Percentiles rank a stretch among this genome's conserved stretches.
Evolutionary conservation across 345 rosid species (phyloP).

Genomic region (Corymbia maculata): DNA sequence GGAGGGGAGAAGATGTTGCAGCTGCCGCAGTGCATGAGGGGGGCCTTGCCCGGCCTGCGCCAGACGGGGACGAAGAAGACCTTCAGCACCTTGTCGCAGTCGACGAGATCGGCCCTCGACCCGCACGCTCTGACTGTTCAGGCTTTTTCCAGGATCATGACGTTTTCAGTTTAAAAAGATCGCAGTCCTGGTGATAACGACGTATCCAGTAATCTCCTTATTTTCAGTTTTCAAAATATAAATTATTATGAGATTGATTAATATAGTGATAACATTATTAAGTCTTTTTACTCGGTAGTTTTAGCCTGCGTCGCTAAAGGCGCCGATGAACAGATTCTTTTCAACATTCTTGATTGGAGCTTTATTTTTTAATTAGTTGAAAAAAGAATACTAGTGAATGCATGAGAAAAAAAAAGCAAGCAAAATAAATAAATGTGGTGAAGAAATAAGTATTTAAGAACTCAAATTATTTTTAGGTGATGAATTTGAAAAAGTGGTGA

Average conservation of each 20-base stretch:
- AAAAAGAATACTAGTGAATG: not conserved
- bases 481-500: no score
- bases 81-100: conserved; percentile 78
- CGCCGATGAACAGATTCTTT: no score
- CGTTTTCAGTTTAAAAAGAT: not conserved
- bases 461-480: not conserved
- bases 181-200: not conserved
- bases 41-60: conserved; percentile 77
- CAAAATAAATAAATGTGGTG: not conserved
- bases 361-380: no score
- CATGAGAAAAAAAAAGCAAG: not conserved
- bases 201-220: not conserved
- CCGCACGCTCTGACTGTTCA: conserved; percentile 19
- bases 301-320: not conserved
- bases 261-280: not conserved
- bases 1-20: conserved; percentile 65
- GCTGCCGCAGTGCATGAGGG: conserved; percentile 38
- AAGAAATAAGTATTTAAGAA: not conserved
- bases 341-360: not conserved
- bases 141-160: not conserved
- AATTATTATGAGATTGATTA: not conserved
- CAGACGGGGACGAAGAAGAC: conserved; percentile 81
- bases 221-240: no score
- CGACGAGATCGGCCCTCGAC: conserved; percentile 73
- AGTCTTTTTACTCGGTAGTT: not conserved